These are phyloP conservation scores for Fusarium sp. DNA, from an alignment of 2,329 filamentous ascomycete species.

Conservation along the genomic window DNA sequence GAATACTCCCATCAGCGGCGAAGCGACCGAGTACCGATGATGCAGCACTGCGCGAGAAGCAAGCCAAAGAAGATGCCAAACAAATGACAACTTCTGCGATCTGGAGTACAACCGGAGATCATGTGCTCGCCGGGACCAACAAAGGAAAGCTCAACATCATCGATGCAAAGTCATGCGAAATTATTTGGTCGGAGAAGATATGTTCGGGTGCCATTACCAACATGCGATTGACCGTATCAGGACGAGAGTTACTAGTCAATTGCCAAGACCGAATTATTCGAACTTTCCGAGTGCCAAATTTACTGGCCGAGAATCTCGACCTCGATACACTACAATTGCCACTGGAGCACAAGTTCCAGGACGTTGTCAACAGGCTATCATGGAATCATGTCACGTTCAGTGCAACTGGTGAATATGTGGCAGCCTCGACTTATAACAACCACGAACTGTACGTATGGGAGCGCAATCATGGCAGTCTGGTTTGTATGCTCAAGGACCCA, in stretches of 20 bases:
- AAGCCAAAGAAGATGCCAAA: constrained; percentile 90
- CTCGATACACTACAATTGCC: constrained; percentile 88
- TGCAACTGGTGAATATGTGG: constrained; percentile 92
- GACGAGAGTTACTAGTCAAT: constrained; percentile 89
- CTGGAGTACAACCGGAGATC: constrained; percentile 84
- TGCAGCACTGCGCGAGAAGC: constrained; percentile 78
- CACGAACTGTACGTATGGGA: constrained; percentile 99
- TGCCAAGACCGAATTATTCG: constrained; percentile 94
- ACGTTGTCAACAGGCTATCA: constrained; percentile 91
- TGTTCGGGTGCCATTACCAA: constrained; percentile 90
- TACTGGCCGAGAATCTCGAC: constrained; percentile 74
- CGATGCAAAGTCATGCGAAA: constrained; percentile 79
- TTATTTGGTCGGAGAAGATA: constrained; percentile 89
- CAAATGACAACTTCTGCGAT: constrained; percentile 93
- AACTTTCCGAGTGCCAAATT: constrained; percentile 88
- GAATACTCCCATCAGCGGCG: constrained; percentile 82
- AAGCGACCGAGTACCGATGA: constrained; percentile 77
- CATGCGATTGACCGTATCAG: constrained; percentile 81
- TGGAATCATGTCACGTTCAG: constrained; percentile 99
- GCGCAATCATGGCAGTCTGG: constrained; percentile 88
- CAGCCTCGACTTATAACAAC: constrained; percentile 97
- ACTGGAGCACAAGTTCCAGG: constrained; percentile 97
- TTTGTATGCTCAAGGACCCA: constrained; percentile 95
- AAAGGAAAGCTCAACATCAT: constrained; percentile 98
- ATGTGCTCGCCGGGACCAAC: constrained; percentile 91